Conservation (phyloP, 148 eudicot species). For the Euryodendron excelsum region DNA sequence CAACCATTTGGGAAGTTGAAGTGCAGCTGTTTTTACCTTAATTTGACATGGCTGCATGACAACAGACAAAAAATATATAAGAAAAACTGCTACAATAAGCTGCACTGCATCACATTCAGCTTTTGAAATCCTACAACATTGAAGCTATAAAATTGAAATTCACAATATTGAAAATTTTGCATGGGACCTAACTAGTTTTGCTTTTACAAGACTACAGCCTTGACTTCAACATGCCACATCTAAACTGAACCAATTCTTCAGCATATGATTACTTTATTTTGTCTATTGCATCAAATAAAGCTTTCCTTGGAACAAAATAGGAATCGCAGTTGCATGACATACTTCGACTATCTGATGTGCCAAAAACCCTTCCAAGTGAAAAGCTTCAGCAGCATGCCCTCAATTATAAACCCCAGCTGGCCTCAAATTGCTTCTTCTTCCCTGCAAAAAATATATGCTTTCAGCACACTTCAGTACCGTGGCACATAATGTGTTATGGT, state of each 20-base stretch:
- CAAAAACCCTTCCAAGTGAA: not conserved
- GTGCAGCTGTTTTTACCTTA: not conserved
- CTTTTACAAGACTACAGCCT: not conserved
- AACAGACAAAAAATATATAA: not conserved
- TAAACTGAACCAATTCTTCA: not conserved
- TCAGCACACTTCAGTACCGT: not conserved
- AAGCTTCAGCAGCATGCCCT: constrained; percentile 8
- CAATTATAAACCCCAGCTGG: not conserved
- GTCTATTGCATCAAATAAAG: not conserved
- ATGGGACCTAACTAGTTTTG: not conserved
- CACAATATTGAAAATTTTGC: not conserved
- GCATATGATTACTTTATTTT: not conserved
- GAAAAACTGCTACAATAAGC: not conserved
- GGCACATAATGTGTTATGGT: not conserved
- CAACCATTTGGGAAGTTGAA: constrained; percentile 31
- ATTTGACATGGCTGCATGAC: not conserved
- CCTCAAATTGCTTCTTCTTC: constrained; percentile 8
- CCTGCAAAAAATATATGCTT: constrained; percentile 5
- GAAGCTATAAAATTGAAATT: too few species aligned
- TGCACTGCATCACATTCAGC: not conserved
- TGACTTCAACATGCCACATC: not conserved
- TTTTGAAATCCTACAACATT: not conserved
- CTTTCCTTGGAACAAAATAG: not conserved
- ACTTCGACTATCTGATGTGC: not conserved
- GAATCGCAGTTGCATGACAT: constrained; percentile 9